Percentiles rank a stretch among this genome's conserved stretches.
phyloP scores from a whole-genome alignment of 2,329 filamentous ascomycete species.

The Bipolaris zeicola region DNA sequence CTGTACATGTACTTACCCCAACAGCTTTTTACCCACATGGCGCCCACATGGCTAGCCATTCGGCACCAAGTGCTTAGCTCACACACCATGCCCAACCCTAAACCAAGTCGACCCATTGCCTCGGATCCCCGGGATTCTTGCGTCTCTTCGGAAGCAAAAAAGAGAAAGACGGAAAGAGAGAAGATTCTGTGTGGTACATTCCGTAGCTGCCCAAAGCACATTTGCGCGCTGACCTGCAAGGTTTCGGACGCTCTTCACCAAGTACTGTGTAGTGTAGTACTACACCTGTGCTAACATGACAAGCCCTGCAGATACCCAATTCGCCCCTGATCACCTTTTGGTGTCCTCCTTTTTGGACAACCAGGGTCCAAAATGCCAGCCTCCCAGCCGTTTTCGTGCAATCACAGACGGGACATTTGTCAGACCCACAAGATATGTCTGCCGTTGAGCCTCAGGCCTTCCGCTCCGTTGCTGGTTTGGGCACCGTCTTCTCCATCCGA shows the following conservation, averaged over 20 bases:
- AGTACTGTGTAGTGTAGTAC: too few relatives aligned
- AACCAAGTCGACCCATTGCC: not conserved
- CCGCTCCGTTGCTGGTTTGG: conserved; percentile 9
- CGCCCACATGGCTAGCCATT: not conserved
- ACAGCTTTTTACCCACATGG: not conserved
- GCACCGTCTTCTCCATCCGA: conserved; percentile 10
- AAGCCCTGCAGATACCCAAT: not conserved
- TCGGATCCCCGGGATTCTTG: not conserved
- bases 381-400: not conserved
- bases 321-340: not conserved
- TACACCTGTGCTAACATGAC: not conserved
- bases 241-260: not conserved
- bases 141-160: not conserved
- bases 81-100: not conserved
- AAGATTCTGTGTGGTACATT: not conserved
- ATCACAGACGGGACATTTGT: not conserved
- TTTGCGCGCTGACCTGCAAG: not conserved
- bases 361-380: not conserved
- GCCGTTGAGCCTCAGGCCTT: conserved; percentile 8
- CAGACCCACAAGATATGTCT: conserved; percentile 10
- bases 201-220: not conserved
- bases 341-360: not conserved
- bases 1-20: too few relatives aligned
- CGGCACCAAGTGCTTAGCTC: conserved; percentile 2
- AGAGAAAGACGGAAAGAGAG: not conserved